These are phyloP conservation scores for Metschnikowia reukaufii DNA, from an alignment of 805 yeast species.

Conservation along the genomic window DNA sequence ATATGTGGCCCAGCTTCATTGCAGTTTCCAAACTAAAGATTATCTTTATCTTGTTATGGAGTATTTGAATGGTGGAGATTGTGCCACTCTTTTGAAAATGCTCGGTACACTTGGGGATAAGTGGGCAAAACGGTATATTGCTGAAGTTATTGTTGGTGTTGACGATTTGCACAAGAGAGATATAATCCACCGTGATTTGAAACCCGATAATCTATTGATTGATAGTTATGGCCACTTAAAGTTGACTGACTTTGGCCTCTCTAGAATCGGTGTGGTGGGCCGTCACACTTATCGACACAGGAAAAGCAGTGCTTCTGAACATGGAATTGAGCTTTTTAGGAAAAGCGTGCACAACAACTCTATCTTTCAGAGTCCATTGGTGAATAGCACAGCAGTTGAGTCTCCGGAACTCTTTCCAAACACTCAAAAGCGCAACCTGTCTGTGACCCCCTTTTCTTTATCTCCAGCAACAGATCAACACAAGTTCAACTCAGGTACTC, in stretches of 20 bases:
- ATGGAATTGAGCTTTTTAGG: slow-evolving; percentile 42
- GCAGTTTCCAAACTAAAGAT: slow-evolving; percentile 85
- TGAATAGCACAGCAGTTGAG: slow-evolving; percentile 15
- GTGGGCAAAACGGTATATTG: slow-evolving; percentile 84
- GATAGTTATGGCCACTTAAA: slow-evolving; percentile 87
- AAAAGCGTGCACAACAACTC: slow-evolving; percentile 22
- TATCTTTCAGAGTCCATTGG: slow-evolving; percentile 27
- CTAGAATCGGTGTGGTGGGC: slow-evolving; percentile 83
- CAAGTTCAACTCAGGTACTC: slow-evolving; percentile 15
- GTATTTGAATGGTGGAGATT: slow-evolving; percentile 92
- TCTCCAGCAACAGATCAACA: slow-evolving; percentile 39
- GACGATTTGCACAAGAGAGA: slow-evolving; percentile 86
- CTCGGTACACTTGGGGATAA: slow-evolving; percentile 81
- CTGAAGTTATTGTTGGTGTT: slow-evolving; percentile 89
- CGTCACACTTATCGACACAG: slow-evolving; percentile 58
- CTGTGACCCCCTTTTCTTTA: slow-evolving; percentile 46
- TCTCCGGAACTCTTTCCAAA: slow-evolving; percentile 19
- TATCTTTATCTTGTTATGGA: slow-evolving; percentile 94
- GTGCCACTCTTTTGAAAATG: slow-evolving; percentile 79
- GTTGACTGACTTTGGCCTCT: slow-evolving; percentile 91
- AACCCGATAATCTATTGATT: slow-evolving; percentile 90
- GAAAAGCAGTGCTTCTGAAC: slow-evolving; percentile 44
- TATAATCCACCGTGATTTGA: slow-evolving; percentile 90
- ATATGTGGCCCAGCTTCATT: slow-evolving; percentile 84
- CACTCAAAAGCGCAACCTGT: slow-evolving; percentile 35